Base-by-base conservation (phyloP, 192 early-diverging fungal genomes). In the Rhizophagus clarus region DNA sequence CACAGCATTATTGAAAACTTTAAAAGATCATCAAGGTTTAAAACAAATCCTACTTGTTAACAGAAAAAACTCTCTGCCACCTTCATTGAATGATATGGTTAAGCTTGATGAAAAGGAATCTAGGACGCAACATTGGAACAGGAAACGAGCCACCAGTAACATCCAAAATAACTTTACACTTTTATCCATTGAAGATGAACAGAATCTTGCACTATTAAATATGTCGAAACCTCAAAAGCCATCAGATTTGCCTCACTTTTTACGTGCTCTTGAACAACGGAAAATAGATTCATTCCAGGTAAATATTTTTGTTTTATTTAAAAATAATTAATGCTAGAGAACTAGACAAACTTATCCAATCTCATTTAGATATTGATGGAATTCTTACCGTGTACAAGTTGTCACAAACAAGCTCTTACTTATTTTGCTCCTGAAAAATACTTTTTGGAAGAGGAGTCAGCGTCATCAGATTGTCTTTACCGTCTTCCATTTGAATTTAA, bases 401-500 rank as follows among this genome's bases (percentile, higher is more conserved):
- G 72, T 28, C 45, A 74, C 12, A 74, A 49, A 51, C 42, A 17
- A 56, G 72, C 72, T 12, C 72, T 74, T 22, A 4, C 28, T 31
- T 31, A 31, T 60, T 51, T 74, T 24, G 56, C n/a, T 10, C 72
- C 72, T 8, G 49, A 74, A 2, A 74, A 74, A 74, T 74, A 74
- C 15, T 70, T 37, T 70, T 45, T 14, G 17, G 32, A 70, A 70
- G 32, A 40, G 10, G 47, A 28, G 20, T 20, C 11, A n/a, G 68
- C 4, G 56, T 10, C 32, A 42, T 40, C 49, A 17, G 49, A 76
- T 32, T 24, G 61, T 3, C 51, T 60, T 37, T 61, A 47, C 20
- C 47, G 75, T 11, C 75, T 76, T 63, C 75, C 75, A 63, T 76
- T 76, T 37, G 75, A 76, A 63, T 76, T 76, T 34, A 31, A 62